Conservation (phyloP, 495 filamentous ascomycete species). For the Cetradonia linearis region DNA sequence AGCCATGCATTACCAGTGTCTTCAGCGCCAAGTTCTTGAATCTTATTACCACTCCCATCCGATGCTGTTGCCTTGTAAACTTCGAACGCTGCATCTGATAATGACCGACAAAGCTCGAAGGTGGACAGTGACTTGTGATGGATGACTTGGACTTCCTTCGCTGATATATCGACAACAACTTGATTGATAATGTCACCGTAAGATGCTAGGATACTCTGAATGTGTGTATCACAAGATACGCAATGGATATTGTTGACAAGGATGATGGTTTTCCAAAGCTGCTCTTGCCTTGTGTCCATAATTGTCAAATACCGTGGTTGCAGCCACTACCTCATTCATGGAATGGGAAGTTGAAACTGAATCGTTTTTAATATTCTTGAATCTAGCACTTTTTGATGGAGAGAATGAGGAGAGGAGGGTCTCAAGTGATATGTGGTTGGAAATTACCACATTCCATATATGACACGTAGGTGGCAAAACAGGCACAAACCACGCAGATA, state of each 20-base stretch:
- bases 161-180: constrained; percentile 39
- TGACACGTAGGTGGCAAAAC: not conserved
- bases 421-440: not conserved
- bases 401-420: not conserved
- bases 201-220: constrained; percentile 34
- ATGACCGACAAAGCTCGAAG: constrained; percentile 30
- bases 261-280: constrained; percentile 30
- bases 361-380: not conserved
- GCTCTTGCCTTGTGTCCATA: not conserved
- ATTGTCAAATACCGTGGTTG: not conserved
- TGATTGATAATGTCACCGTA: constrained; percentile 28
- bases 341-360: too few species aligned
- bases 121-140: constrained; percentile 30
- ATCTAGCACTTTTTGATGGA: not conserved
- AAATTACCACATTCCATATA: constrained; percentile 1
- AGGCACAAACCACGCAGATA: constrained; percentile 9
- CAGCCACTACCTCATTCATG: not conserved
- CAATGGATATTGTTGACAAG: constrained; percentile 45
- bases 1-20: constrained; percentile 26
- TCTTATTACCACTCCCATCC: constrained; percentile 26
- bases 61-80: constrained; percentile 39
- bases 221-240: constrained; percentile 43
- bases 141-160: constrained; percentile 36
- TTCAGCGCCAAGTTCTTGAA: constrained; percentile 32
- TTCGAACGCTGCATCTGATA: constrained; percentile 43